Base-by-base conservation (phyloP, 225 moss, liverwort and hornwort species). In the Bryum argenteum region DNA sequence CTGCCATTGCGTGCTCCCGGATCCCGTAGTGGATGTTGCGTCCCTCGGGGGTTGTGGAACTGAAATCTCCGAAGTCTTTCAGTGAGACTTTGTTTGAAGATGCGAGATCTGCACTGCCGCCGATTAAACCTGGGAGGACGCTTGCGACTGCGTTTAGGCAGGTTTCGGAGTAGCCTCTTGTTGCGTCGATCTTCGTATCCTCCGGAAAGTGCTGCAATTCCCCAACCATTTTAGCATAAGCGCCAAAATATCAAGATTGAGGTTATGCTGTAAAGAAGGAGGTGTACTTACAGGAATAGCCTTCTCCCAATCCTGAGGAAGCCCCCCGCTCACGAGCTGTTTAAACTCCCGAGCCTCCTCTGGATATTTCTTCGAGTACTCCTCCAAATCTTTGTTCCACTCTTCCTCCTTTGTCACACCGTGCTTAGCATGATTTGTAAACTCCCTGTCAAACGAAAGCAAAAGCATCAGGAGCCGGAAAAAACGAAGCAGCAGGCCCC, bases 1-100 rank as follows among this genome's bases (percentile, higher is more conserved):
- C 90, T 1, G 48, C 92, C 92, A 93, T 93, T 5, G 92, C 83
- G 58, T 93, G 92, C 72, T 93, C 90, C 8, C 90, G 84, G 21
- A 92, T 68, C 9, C 92, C 92, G 24, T 78, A 92, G 14, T 84
- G 84, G 5, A 92, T 63, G 61, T 92, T 92, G 48, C 87, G 82
- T 5, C 90, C 92, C 58, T 63, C 81, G 8, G 92, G 88, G 2
- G 73, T 77, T 2, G 50, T 60, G 0, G 45, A 2, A 3, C 55
- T 15, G 70, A 90, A 92, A 33, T 83, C 86, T 0, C 41, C 16
- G n/a, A 51, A 63, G 9, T 80, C 83, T 21, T 75, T 66, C 56
- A 92, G 58, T 53, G 81, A 68, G 0, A 86, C 87, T 45, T 90
- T 93, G 68, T 88, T 93, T 8, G 92, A 93, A 67, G 79, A 80